Evolutionary conservation across 352 stramenopile genomes (phyloP).

Genomic region (Globisporangium paroecandrum): DNA sequence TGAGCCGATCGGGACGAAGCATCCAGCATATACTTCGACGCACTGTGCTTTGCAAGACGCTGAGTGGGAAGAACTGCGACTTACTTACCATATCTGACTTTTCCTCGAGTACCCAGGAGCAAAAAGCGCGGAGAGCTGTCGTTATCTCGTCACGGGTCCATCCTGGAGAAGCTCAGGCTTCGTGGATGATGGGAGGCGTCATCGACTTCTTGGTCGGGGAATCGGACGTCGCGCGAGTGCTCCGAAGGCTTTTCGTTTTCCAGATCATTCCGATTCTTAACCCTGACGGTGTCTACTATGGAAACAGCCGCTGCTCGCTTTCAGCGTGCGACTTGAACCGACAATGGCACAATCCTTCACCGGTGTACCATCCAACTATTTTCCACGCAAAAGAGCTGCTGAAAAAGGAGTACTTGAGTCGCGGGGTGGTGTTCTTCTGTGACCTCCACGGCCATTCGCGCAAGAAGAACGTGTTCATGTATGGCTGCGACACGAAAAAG

Average conservation of each 20-base stretch:
- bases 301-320: conserved; percentile 90
- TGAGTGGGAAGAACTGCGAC: conserved; percentile 58
- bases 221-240: conserved; percentile 45
- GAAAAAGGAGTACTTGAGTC: conserved; percentile 35
- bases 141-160: conserved; percentile 88
- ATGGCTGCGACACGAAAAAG: conserved; percentile 91
- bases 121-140: conserved; percentile 40
- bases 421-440: conserved; percentile 81
- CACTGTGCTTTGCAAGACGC: conserved; percentile 53
- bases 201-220: conserved; percentile 88
- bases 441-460: conserved; percentile 91
- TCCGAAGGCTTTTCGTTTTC: conserved; percentile 90
- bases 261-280: conserved; percentile 93
- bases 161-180: conserved; percentile 88
- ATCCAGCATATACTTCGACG: conserved; percentile 34
- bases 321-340: conserved; percentile 86
- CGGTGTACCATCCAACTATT: conserved; percentile 83
- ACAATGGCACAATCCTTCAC: conserved; percentile 79
- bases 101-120: conserved; percentile 24
- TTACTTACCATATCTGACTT: conserved; percentile 79
- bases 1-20: conserved; percentile 12
- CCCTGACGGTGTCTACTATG: conserved; percentile 90
- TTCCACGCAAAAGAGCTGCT: conserved; percentile 84
- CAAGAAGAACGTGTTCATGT: conserved; percentile 95
- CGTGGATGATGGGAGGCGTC: conserved; percentile 92